phyloP scores from a whole-genome alignment of 495 filamentous ascomycete genomes.

The Gamarada debralockiae region DNA sequence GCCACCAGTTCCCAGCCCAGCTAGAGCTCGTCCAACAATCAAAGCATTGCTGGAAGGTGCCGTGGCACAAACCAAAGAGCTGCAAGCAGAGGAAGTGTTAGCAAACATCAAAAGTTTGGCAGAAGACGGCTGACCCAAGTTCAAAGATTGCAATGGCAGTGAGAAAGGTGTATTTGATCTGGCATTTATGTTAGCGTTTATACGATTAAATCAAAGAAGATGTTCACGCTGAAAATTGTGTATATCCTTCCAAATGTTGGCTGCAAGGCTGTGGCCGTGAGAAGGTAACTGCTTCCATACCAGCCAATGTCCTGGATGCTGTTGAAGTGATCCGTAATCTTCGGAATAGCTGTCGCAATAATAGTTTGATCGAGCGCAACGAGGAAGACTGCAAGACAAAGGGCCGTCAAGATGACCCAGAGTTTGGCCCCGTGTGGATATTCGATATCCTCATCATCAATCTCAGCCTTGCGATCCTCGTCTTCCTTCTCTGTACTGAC shows the following conservation, averaged over 20 bases:
- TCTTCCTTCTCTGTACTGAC: constrained; percentile 21
- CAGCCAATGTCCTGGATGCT: constrained; percentile 40
- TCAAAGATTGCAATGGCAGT: constrained; percentile 51
- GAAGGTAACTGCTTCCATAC: constrained; percentile 48
- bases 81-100: not conserved
- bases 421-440: constrained; percentile 46
- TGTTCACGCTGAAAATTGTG: constrained; percentile 34
- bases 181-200: constrained; percentile 26
- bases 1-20: constrained; percentile 53
- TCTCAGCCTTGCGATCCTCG: not conserved
- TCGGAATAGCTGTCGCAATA: constrained; percentile 55
- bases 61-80: constrained; percentile 59
- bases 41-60: constrained; percentile 54
- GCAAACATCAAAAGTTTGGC: too few species aligned
- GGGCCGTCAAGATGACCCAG: constrained; percentile 41
- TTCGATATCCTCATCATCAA: constrained; percentile 29
- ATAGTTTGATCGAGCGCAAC: constrained; percentile 63
- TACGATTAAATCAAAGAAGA: constrained; percentile 16
- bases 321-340: constrained; percentile 37
- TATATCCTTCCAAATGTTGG: constrained; percentile 51
- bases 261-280: constrained; percentile 46
- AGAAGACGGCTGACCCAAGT: constrained; percentile 37
- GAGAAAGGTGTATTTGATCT: constrained; percentile 41
- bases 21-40: constrained; percentile 60
- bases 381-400: constrained; percentile 53